Evolutionary conservation across 2,329 filamentous ascomycete genomes (phyloP).

Genomic region (Pseudocercospora vitis): DNA sequence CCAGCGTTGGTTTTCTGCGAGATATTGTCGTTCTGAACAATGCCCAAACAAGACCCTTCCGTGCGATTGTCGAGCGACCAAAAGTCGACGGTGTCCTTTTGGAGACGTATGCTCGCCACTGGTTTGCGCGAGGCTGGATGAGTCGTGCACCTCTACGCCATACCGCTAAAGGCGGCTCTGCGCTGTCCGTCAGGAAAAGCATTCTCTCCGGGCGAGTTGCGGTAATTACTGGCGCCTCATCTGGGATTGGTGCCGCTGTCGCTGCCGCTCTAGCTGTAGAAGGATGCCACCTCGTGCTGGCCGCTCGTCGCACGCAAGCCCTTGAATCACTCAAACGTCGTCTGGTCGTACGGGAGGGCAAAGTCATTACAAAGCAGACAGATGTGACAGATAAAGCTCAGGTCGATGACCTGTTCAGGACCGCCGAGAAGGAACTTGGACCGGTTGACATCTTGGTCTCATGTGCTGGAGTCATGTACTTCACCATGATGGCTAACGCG

Average conservation of each 20-base stretch:
- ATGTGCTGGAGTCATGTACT: constrained; percentile 85
- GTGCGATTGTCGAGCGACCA: constrained; percentile 60
- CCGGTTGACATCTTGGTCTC: constrained; percentile 76
- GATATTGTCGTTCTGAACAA: constrained; percentile 74
- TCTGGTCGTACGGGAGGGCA: constrained; percentile 59
- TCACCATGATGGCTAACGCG: constrained; percentile 79
- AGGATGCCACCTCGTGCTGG: constrained; percentile 70
- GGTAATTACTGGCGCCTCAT: constrained; percentile 76
- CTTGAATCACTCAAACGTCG: constrained; percentile 66
- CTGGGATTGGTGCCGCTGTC: constrained; percentile 75
- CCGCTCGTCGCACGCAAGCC: constrained; percentile 67
- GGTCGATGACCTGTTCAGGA: constrained; percentile 64
- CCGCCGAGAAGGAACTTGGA: constrained; percentile 63
- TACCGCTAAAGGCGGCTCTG: constrained; percentile 47
- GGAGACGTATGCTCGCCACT: constrained; percentile 76
- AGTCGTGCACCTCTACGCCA: constrained; percentile 59
- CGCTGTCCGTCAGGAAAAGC: constrained; percentile 52
- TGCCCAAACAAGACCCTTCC: constrained; percentile 62
- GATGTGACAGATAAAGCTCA: constrained; percentile 69
- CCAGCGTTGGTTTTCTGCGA: constrained; percentile 67
- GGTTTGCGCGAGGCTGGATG: constrained; percentile 78
- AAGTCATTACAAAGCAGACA: constrained; percentile 67
- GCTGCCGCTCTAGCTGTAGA: constrained; percentile 67
- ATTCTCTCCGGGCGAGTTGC: constrained; percentile 69
- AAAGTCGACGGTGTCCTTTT: constrained; percentile 70